A percentile compares a stretch with the other conserved stretches of the same genome.
Evolutionary conservation across 306 rosid species (phyloP).

Genomic region (Vigna radiata): DNA sequence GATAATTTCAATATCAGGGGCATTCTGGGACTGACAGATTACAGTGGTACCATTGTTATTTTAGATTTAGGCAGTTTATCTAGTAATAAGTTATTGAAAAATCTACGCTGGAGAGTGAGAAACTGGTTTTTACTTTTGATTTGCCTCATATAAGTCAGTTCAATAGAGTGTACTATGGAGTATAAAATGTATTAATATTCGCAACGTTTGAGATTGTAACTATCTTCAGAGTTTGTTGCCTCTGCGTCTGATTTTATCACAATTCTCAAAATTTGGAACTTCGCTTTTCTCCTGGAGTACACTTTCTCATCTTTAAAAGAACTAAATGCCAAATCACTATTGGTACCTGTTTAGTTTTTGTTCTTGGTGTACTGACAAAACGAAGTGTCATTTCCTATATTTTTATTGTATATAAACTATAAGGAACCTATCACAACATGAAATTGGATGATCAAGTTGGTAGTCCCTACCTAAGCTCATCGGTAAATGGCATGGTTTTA

Average conservation of each 20-base stretch:
- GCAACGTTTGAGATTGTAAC: background rate
- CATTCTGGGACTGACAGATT: background rate
- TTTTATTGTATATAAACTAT: background rate
- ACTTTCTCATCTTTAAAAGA: background rate
- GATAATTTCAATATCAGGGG: background rate
- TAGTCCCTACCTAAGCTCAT: background rate
- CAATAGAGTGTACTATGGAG: background rate
- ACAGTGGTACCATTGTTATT: background rate
- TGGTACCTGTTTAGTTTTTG: background rate
- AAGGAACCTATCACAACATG: background rate
- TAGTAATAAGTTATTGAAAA: background rate
- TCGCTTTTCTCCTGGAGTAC: background rate
- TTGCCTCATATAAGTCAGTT: background rate
- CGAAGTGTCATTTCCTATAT: constrained; percentile 4
- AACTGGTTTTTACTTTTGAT: constrained; percentile 5
- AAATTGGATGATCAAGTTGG: constrained; percentile 22
- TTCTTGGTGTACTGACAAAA: background rate
- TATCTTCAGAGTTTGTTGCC: background rate
- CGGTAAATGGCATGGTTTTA: background rate
- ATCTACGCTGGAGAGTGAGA: background rate
- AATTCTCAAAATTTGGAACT: background rate
- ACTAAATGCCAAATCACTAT: background rate
- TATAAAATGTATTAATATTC: background rate
- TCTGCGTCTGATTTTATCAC: background rate
- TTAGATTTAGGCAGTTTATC: background rate